Evolutionary conservation across 2,329 filamentous ascomycete genomes (phyloP).

Genomic region (Talaromyces sp.): DNA sequence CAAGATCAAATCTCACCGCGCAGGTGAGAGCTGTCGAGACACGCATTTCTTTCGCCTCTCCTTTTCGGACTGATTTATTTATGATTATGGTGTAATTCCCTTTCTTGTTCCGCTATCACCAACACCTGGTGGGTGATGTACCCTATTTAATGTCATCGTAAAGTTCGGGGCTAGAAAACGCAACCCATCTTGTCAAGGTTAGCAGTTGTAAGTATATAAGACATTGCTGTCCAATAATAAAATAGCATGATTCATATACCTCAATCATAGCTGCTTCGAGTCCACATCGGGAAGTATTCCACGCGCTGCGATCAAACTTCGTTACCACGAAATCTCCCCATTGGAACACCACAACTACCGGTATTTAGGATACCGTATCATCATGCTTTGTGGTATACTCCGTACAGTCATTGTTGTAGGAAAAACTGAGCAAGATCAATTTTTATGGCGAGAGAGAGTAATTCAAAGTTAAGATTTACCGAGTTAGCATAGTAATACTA

Average conservation of each 20-base stretch:
- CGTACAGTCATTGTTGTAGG: not conserved
- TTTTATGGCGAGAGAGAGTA: not conserved
- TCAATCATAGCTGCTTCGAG: not conserved
- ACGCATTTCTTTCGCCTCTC: not conserved
- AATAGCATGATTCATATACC: not conserved
- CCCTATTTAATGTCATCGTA: not conserved
- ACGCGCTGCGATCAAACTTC: not conserved
- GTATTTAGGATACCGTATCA: not conserved
- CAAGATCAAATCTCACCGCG: no score
- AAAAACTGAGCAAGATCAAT: not conserved
- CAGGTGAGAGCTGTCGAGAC: not conserved
- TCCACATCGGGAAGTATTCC: not conserved
- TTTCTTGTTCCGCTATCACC: not conserved
- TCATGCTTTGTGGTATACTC: not conserved
- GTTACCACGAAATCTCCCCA: no score
- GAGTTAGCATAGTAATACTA: not conserved
- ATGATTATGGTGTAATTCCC: not conserved
- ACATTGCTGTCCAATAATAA: not conserved
- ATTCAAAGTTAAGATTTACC: not conserved
- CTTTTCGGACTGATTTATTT: not conserved
- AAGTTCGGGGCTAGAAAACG: not conserved
- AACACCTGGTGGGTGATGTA: not conserved
- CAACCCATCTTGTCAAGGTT: not conserved
- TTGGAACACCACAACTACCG: no score
- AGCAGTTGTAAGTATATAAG: not conserved